A percentile compares a stretch with the other conserved stretches of the same genome.
Evolutionary conservation across 2,329 filamentous ascomycete genomes (phyloP).

Genomic region (Aspergillus texensis): DNA sequence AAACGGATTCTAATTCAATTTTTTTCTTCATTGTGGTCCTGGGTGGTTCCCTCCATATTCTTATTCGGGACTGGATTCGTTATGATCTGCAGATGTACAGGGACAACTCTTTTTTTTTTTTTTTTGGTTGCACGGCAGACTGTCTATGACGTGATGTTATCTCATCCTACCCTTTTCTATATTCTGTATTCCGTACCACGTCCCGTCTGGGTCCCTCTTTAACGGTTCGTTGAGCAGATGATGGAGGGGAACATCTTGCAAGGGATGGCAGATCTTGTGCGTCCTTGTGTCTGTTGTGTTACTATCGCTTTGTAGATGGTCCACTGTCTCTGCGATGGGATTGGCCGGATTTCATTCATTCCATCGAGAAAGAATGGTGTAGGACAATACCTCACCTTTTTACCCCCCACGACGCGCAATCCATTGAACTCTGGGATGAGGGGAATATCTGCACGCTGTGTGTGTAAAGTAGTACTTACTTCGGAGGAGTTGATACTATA

Average conservation of each 20-base stretch:
- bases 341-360: not conserved
- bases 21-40: not conserved
- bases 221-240: not conserved
- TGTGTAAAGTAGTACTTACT: too few species aligned
- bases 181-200: not conserved
- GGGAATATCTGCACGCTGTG: not conserved
- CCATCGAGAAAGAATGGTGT: not conserved
- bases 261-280: not conserved
- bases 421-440: not conserved
- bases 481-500: not conserved
- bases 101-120: not conserved
- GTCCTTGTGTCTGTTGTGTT: not conserved
- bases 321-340: not conserved
- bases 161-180: not conserved
- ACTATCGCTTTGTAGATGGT: not conserved
- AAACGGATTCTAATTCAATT: not conserved
- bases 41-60: not conserved
- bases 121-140: not conserved
- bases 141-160: not conserved
- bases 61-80: not conserved
- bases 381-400: not conserved
- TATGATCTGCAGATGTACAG: constrained; percentile 4
- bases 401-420: not conserved
- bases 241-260: not conserved
- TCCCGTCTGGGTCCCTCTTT: not conserved